phyloP scores from a whole-genome alignment of 2,329 filamentous ascomycete genomes.

The Lecanosticta acicola region DNA sequence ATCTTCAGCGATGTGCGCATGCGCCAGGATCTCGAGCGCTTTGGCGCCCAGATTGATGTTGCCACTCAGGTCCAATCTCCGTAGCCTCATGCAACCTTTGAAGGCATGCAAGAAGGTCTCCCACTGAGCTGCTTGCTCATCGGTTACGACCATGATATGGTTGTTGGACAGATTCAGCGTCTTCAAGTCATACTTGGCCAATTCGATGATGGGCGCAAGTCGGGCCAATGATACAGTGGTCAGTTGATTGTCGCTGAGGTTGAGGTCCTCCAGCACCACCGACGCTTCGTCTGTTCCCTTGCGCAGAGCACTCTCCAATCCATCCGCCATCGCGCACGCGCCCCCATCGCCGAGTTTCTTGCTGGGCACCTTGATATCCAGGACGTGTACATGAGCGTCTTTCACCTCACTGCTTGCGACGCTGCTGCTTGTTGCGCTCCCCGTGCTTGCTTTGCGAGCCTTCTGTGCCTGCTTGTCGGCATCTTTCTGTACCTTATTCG shows the following conservation, averaged over 20 bases:
- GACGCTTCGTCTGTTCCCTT: slow-evolving; percentile 27
- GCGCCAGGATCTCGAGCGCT: slow-evolving; percentile 43
- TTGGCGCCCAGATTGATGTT: slow-evolving; percentile 39
- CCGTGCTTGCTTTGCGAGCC: slow-evolving; percentile 27
- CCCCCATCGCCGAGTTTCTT: slow-evolving; percentile 46
- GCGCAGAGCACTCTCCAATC: slow-evolving; percentile 37
- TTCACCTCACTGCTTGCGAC: slow-evolving; percentile 10
- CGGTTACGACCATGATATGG: slow-evolving; percentile 36
- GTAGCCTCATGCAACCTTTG: slow-evolving; percentile 38
- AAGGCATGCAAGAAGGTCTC: slow-evolving; percentile 42
- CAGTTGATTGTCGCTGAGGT: slow-evolving; percentile 42
- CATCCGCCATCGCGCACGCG: slow-evolving; percentile 39
- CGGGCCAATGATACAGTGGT: slow-evolving; percentile 38
- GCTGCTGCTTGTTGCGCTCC: slow-evolving; percentile 16
- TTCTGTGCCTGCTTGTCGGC: slow-evolving; percentile 22
- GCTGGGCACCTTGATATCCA: slow-evolving; percentile 44
- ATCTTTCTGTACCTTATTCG: slow-evolving; percentile 29
- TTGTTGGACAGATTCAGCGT: slow-evolving; percentile 46
- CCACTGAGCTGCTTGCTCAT: slow-evolving; percentile 39
- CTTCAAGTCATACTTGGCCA: slow-evolving; percentile 41
- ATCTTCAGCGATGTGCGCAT: slow-evolving; percentile 37
- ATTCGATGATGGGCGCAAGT: slow-evolving; percentile 38
- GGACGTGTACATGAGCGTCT: slow-evolving; percentile 16
- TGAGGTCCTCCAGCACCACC: slow-evolving; percentile 43
- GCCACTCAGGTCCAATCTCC: slow-evolving; percentile 42